Percentiles rank a stretch among this genome's conserved stretches.
Evolutionary conservation across 305 asterid species (phyloP).

Genomic region (Fraxinus baroniana): DNA sequence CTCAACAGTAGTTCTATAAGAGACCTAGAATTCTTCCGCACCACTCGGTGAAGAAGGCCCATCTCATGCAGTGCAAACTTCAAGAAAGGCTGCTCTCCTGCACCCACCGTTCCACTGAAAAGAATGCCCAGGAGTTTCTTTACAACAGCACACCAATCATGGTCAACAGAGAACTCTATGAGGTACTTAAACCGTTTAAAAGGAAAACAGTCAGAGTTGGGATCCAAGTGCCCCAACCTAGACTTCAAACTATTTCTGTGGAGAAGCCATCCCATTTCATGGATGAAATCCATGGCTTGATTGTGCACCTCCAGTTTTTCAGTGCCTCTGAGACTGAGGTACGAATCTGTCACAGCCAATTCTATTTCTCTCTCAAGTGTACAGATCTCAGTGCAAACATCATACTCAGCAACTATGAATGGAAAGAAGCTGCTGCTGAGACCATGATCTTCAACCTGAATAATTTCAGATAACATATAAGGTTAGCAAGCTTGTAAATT

Average conservation of each 20-base stretch:
- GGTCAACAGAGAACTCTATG: constrained; percentile 63
- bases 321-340: constrained; percentile 24
- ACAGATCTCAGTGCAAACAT: constrained; percentile 67
- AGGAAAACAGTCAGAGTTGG: constrained; percentile 37
- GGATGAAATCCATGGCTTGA: constrained; percentile 62
- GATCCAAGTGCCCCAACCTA: constrained; percentile 39
- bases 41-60: constrained; percentile 75
- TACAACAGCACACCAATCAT: constrained; percentile 69
- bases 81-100: constrained; percentile 46
- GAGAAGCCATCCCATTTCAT: constrained; percentile 84
- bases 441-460: constrained; percentile 72
- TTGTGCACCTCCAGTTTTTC: constrained; percentile 36
- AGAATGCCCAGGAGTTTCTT: constrained; percentile 58
- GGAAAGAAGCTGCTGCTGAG: constrained; percentile 70
- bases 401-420: constrained; percentile 69
- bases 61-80: constrained; percentile 53
- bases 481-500: constrained; percentile 15
- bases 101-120: constrained; percentile 50
- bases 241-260: constrained; percentile 50
- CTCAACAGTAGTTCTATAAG: constrained; percentile 63
- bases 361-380: constrained; percentile 71
- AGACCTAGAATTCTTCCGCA: constrained; percentile 61
- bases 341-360: constrained; percentile 31
- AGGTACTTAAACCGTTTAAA: constrained; percentile 66
- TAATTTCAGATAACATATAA: constrained; percentile 16